phyloP scores from a whole-genome alignment of 192 early-diverging fungal species.

The Backusella circina region DNA sequence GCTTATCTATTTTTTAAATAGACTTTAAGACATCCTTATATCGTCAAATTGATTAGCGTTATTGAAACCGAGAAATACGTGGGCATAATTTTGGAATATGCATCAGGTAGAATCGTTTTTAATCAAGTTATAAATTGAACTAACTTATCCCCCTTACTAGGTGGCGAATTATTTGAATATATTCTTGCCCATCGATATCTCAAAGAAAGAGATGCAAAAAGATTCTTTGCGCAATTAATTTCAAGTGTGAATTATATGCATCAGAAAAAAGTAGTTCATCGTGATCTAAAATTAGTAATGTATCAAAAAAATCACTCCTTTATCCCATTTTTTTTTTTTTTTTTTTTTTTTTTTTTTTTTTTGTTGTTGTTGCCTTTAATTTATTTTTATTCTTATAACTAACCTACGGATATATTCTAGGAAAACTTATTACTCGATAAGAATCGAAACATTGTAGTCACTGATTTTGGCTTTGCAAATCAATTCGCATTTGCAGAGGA shows the following conservation, averaged over 20 bases:
- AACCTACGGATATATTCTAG: constrained; percentile 28
- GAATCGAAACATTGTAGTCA: constrained; percentile 76
- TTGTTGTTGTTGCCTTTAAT: background rate
- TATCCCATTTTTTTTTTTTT: constrained; percentile 8
- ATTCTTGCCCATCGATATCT: constrained; percentile 77
- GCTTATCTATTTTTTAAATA: constrained; percentile 17
- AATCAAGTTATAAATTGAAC: background rate
- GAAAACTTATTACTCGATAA: constrained; percentile 82
- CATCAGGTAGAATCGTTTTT: constrained; percentile 47
- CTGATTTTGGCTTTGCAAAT: constrained; percentile 90
- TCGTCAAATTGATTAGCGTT: constrained; percentile 77
- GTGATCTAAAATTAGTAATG: constrained; percentile 81
- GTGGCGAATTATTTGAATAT: constrained; percentile 70
- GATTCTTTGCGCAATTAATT: constrained; percentile 78
- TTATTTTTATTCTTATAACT: background rate
- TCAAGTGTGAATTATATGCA: constrained; percentile 76
- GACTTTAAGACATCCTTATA: constrained; percentile 69
- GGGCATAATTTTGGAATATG: constrained; percentile 85
- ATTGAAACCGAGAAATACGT: constrained; percentile 82
- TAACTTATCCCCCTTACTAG: background rate
- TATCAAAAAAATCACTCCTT: background rate
- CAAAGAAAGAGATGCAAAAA: constrained; percentile 69
- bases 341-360: constrained; percentile 3
- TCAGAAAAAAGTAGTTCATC: constrained; percentile 73
- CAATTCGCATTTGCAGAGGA: constrained; percentile 52